phyloP scores from a whole-genome alignment of 495 filamentous ascomycete species.

The Ramalina intermedia region DNA sequence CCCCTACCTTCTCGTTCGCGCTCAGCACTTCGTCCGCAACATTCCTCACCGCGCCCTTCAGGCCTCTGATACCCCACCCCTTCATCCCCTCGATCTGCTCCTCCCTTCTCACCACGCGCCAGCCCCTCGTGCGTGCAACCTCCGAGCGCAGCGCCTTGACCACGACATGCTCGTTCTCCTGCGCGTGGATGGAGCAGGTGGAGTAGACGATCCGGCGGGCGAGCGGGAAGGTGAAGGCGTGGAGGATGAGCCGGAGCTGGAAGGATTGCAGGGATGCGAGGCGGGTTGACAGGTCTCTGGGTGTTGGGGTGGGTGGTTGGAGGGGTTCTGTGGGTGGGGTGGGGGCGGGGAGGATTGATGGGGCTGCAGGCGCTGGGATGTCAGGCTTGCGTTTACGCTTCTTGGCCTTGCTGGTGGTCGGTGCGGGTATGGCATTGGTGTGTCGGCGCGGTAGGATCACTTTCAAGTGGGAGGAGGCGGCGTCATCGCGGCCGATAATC shows the following conservation, averaged over 20 bases:
- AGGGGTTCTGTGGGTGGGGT: neutral
- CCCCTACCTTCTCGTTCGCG: no score
- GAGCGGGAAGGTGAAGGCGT: constrained; percentile 71
- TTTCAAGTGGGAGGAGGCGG: constrained; percentile 11
- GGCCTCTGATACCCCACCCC: constrained; percentile 58
- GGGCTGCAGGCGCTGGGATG: no score
- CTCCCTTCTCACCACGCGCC: constrained; percentile 55
- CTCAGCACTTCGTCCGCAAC: constrained; percentile 10
- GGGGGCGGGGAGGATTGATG: no score
- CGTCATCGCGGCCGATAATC: constrained; percentile 73
- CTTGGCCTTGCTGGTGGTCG: neutral
- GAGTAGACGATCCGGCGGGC: constrained; percentile 72
- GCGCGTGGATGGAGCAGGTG: constrained; percentile 74
- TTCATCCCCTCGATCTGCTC: constrained; percentile 57
- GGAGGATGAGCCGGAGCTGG: constrained; percentile 61
- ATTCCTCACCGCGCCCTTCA: constrained; percentile 12
- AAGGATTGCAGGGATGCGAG: constrained; percentile 60
- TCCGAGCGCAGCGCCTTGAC: constrained; percentile 47
- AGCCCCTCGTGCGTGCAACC: constrained; percentile 53
- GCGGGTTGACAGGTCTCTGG: constrained; percentile 27
- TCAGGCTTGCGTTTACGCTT: constrained; percentile 23
- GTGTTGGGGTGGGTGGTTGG: neutral
- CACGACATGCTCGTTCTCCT: constrained; percentile 84
- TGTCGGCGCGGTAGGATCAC: constrained; percentile 8
- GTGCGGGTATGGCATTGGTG: neutral